Conservation (phyloP, 2,329 filamentous ascomycete species). For the Aspergillus pseudoviridinutans region DNA sequence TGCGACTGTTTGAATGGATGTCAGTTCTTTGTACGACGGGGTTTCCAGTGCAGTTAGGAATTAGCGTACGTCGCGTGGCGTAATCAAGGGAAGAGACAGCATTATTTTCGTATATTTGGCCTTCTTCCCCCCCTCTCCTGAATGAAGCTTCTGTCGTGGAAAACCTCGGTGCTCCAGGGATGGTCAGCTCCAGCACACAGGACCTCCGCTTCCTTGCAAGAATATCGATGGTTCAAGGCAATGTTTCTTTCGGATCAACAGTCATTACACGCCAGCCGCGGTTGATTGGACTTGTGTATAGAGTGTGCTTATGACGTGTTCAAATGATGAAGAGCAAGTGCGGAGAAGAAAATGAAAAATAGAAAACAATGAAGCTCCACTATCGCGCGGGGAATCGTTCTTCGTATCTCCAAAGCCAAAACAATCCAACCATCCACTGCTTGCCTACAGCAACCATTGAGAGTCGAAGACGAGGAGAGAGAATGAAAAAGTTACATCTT, state of each 20-base stretch:
- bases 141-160: background rate
- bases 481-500: no score
- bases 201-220: background rate
- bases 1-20: constrained; percentile 53
- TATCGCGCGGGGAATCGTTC: background rate
- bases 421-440: background rate
- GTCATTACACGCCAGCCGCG: background rate
- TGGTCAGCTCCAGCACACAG: background rate
- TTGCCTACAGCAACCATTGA: background rate
- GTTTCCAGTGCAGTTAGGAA: background rate
- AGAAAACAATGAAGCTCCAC: background rate
- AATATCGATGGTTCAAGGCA: background rate
- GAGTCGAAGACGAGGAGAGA: no score
- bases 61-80: constrained; percentile 63
- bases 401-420: background rate
- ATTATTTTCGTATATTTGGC: constrained; percentile 24
- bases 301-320: background rate
- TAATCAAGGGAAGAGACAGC: constrained; percentile 64
- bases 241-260: background rate
- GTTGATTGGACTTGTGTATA: background rate
- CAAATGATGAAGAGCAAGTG: background rate
- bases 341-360: background rate
- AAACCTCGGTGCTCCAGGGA: background rate
- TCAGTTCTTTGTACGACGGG: constrained; percentile 5
- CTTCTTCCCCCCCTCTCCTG: background rate